Percentiles rank a stretch among this genome's conserved stretches.
phyloP scores from a whole-genome alignment of 208 protist species.

The Phytomonas sp. region DNA sequence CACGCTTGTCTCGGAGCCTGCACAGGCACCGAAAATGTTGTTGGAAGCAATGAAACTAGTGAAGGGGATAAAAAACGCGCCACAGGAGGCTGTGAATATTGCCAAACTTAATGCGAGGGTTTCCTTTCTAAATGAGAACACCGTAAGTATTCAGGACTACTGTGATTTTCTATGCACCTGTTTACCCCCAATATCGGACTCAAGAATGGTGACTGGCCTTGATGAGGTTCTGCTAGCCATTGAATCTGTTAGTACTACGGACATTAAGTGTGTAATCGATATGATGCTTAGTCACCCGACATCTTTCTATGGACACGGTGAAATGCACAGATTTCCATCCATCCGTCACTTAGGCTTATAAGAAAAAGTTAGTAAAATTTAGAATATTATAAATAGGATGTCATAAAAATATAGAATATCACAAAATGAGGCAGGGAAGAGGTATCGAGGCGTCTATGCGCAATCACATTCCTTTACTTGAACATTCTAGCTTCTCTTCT shows the following conservation, averaged over 20 bases:
- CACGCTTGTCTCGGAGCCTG: conserved; percentile 42
- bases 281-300: conserved; percentile 56
- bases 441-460: not conserved
- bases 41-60: conserved; percentile 48
- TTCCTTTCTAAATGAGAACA: conserved; percentile 41
- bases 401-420: not conserved
- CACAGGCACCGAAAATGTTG: conserved; percentile 49
- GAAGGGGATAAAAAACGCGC: conserved; percentile 26
- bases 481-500: not conserved
- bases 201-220: conserved; percentile 27
- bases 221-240: conserved; percentile 64
- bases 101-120: conserved; percentile 64
- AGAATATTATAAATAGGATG: not conserved
- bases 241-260: conserved; percentile 34
- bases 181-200: conserved; percentile 28
- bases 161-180: conserved; percentile 84
- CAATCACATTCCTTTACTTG: not conserved
- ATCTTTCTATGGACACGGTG: conserved; percentile 70
- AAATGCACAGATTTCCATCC: conserved; percentile 77
- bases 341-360: conserved; percentile 72
- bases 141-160: conserved; percentile 70
- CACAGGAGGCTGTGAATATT: conserved; percentile 16
- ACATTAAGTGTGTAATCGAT: conserved; percentile 62
- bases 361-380: conserved; percentile 3
- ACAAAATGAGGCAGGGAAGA: not conserved